These are phyloP conservation scores for Coniochaeta sp. DNA, from an alignment of 2,329 filamentous ascomycete genomes.

Conservation along the genomic window DNA sequence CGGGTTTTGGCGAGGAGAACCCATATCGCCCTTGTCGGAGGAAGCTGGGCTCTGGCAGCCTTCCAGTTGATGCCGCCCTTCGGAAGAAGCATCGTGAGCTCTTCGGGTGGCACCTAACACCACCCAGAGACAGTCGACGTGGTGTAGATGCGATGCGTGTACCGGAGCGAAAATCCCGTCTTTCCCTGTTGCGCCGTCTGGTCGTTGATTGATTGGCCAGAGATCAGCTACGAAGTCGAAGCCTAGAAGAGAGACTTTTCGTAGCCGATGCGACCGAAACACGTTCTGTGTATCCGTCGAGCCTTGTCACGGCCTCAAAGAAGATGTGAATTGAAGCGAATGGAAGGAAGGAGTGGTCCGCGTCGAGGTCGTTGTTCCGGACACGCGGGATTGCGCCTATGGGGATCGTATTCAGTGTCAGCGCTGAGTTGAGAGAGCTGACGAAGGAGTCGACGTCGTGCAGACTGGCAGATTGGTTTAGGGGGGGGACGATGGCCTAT, in stretches of 20 bases:
- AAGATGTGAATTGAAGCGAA: not conserved
- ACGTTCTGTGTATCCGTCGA: not conserved
- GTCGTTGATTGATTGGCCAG: not conserved
- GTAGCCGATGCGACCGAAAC: not conserved
- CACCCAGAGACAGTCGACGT: conserved; percentile 19
- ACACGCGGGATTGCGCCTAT: not conserved
- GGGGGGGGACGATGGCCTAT: not conserved
- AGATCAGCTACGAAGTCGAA: not conserved
- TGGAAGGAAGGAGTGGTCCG: not conserved
- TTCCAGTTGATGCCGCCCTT: conserved; percentile 93
- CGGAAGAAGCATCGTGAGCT: conserved; percentile 70
- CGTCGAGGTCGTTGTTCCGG: not conserved
- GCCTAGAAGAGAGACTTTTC: not conserved
- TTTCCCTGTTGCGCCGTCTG: not conserved
- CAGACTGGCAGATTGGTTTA: not conserved
- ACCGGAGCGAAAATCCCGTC: not conserved
- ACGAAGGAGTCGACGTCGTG: conserved; percentile 2
- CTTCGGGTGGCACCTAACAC: conserved; percentile 32
- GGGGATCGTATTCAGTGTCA: not conserved
- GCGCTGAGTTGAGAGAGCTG: not conserved
- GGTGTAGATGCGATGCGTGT: not conserved
- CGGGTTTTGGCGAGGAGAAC: conserved; percentile 68
- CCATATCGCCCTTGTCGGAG: conserved; percentile 66
- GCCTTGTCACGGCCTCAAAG: not conserved
- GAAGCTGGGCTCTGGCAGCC: conserved; percentile 71